These are phyloP conservation scores for Populus davidiana DNA, from an alignment of 345 rosid genomes.

Conservation along the genomic window DNA sequence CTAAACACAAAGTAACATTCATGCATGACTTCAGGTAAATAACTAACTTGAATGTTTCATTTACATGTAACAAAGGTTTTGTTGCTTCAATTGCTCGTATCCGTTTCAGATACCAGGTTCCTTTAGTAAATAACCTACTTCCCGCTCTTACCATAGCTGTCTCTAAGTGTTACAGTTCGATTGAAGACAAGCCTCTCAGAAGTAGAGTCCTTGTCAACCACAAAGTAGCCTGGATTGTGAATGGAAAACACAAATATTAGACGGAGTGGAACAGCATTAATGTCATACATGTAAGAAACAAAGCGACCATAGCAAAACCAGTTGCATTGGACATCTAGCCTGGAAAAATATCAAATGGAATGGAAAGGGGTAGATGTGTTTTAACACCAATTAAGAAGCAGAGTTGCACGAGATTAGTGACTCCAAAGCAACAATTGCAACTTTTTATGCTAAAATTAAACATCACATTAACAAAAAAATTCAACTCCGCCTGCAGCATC, in stretches of 20 bases:
- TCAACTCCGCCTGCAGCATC: not conserved
- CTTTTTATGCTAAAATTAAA: not conserved
- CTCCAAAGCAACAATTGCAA: not conserved
- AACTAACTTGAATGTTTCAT: not conserved
- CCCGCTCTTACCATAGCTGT: constrained; percentile 32
- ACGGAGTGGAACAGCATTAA: not conserved
- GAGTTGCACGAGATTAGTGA: not conserved
- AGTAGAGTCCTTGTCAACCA: constrained; percentile 73
- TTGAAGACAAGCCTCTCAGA: constrained; percentile 73
- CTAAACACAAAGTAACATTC: not conserved
- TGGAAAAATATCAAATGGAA: not conserved
- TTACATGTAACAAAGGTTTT: not conserved
- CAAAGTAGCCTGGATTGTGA: constrained; percentile 63
- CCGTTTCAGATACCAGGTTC: not conserved
- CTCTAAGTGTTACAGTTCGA: constrained; percentile 65
- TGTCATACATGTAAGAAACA: not conserved
- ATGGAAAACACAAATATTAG: not conserved
- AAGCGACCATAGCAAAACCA: constrained; percentile 8
- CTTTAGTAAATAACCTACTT: constrained; percentile 7
- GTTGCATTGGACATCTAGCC: not conserved
- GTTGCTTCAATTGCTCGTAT: not conserved
- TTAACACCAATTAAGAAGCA: not conserved
- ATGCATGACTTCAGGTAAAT: not conserved
- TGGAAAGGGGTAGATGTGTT: not conserved
- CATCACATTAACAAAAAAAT: not conserved